Evolutionary conservation across 805 yeast genomes (phyloP), one percentile per base, ranked within the genome.

Genomic region (Komagataella pastoris): DNA sequence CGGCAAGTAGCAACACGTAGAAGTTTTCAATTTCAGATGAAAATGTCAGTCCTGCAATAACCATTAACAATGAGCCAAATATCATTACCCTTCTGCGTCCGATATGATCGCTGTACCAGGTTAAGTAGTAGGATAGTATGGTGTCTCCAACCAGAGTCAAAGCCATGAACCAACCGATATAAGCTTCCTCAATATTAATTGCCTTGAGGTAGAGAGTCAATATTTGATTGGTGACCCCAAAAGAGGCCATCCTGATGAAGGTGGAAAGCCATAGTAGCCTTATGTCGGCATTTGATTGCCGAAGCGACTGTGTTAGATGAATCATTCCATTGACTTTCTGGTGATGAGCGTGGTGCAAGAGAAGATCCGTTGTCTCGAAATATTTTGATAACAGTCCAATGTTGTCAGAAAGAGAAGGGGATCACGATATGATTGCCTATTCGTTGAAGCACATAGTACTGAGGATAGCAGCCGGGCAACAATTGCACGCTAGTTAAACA

Each of bases 91-190:
- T 58, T 46, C 89, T 68, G 48, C 91, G 72, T 3, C 96, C 95
- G 50, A 85, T 67, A 10, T 58, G 56, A 58, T 85, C 90, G 1
- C 95, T 88, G 60, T 83, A 73, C 85, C 89, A 85, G 0, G 95
- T 85, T 48, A 88, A 68, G 30, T 74, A 51, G 59, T 82, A 83
- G 5, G 95, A 85, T 17, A 88, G 71, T 1, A 75, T 49, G 0
- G 88, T 86, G 61, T 88, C 96, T 1, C 96, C 96, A 2, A 83
- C 63, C 58, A 88, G 68, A 0, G 96, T 88, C 51, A 82, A 66
- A 1, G 95, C 77, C 95, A 88, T 88, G 62, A 88, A 88, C 46
- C 79, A 54, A 4, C 96, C 96, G 50, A 87, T 83, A 40, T 69
- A 61, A 1, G 76, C 61, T 54, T 84, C 87, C 0, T 76, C 59